Base-by-base conservation (phyloP, 305 asterid genomes). In the Plantago coronopus region DNA sequence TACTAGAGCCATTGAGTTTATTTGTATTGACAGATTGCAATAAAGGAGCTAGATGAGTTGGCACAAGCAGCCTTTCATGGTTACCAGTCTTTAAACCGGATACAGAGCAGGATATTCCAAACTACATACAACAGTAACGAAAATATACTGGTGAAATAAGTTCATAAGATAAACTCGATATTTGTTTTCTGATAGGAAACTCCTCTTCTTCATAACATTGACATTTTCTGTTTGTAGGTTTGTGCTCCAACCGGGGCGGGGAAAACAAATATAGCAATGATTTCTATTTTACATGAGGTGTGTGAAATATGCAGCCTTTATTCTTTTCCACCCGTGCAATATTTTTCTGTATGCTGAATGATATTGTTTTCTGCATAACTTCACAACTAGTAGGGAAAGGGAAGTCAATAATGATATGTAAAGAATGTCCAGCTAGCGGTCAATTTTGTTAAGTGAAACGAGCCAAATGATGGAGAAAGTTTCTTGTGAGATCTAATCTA, bases 181-280 rank as follows among this genome's bases (percentile, higher is more conserved):
- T 56, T 7, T 49, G 54, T 56, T 58, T 42, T 65, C 16, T 70
- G 59, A 57, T 48, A 50, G 40, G 68, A 51, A 19, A 54, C 60
- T 38, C 54, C 66, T 38, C 70, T 23, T 64, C 76, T 60, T 34
- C 31, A 58, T 57, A 57, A 4, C 55, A 70, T 56, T 57, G 71
- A 66, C 34, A 58, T 77, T 70, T 61, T 40, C 62, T 74, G 3
- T 42, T 19, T 67, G 61, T 76, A 93, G 97, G 98, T 93, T 66
- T 93, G 99, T 78, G 99, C 99, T 23, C 99, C 99, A 55, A 93
- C 99, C 55, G 99, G 97, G 58, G 99, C 99, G 69, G 99, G 99
- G 46, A 93, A 93, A 76, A 93, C 99, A 63, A 93, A 93, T 68
- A 89, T 93, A 62, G 99, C 99, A 38, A 89, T 93, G 97, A 78